phyloP scores from a whole-genome alignment of 1,284 basidiomycete species.

The Pseudozyma tsukubaensis region DNA sequence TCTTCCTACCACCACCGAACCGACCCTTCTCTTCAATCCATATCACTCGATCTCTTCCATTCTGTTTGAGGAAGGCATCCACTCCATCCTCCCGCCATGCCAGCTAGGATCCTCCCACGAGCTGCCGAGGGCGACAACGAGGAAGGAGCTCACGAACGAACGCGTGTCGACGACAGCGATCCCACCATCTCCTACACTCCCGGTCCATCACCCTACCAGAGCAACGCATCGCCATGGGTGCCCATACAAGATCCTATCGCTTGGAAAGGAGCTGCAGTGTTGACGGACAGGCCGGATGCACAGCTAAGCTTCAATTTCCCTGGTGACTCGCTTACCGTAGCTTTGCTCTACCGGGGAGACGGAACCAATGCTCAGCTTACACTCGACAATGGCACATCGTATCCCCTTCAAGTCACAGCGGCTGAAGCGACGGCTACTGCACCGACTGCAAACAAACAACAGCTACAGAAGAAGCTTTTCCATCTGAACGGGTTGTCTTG shows the following conservation, averaged over 20 bases:
- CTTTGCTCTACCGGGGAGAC: slow-evolving; percentile 19
- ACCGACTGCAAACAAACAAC: slow-evolving; percentile 6
- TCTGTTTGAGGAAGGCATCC: not conserved
- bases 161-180: slow-evolving; percentile 34
- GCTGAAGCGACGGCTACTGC: slow-evolving; percentile 12
- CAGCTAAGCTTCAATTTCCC: slow-evolving; percentile 22
- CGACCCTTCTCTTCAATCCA: not conserved
- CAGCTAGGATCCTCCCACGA: slow-evolving; percentile 3
- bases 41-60: not conserved
- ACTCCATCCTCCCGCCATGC: not conserved
- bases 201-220: slow-evolving; percentile 12
- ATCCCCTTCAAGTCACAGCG: slow-evolving; percentile 10
- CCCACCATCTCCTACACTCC: slow-evolving; percentile 20
- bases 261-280: slow-evolving; percentile 19
- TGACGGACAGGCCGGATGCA: slow-evolving; percentile 1
- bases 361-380: slow-evolving; percentile 15
- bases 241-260: not conserved
- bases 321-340: slow-evolving; percentile 21
- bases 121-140: not conserved
- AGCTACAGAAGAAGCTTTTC: slow-evolving; percentile 25
- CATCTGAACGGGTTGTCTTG: slow-evolving; percentile 14
- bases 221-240: slow-evolving; percentile 8
- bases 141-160: slow-evolving; percentile 5
- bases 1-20: not conserved
- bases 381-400: slow-evolving; percentile 17